A percentile compares a stretch with the other conserved stretches of the same genome.
Evolutionary conservation across 1,139 yeast species (phyloP).

Genomic region (Pichia sorboxylosa): DNA sequence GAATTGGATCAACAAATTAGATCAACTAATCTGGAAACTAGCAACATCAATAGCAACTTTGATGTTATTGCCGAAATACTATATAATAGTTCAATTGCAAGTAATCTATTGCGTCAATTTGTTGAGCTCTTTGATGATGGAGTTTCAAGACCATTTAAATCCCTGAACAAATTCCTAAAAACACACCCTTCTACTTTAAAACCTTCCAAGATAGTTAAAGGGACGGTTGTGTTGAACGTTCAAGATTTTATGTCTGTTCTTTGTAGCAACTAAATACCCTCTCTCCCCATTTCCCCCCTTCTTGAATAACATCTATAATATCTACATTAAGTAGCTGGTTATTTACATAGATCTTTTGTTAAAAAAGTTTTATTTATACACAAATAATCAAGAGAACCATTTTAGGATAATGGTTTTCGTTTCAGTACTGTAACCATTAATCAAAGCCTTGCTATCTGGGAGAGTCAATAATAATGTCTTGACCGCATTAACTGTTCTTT

Average conservation of each 20-base stretch:
- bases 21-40: not conserved
- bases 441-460: constrained; percentile 47
- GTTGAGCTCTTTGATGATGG: constrained; percentile 24
- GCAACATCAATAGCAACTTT: constrained; percentile 14
- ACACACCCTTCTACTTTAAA: constrained; percentile 23
- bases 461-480: constrained; percentile 37
- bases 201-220: constrained; percentile 22
- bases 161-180: constrained; percentile 18
- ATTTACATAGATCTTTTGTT: no score
- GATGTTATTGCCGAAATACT: constrained; percentile 16
- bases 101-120: constrained; percentile 21
- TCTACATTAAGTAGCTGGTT: no score
- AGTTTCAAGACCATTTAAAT: constrained; percentile 18
- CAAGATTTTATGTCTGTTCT: constrained; percentile 8
- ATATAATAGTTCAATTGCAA: constrained; percentile 21
- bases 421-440: constrained; percentile 53
- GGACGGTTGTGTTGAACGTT: constrained; percentile 15
- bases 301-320: no score
- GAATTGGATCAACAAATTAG: not conserved
- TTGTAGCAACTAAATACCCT: not conserved
- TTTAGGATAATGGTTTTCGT: constrained; percentile 50
- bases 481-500: constrained; percentile 48
- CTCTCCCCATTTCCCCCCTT: not conserved
- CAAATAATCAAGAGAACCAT: constrained; percentile 44
- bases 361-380: no score